Conservation (phyloP, 2,329 filamentous ascomycete genomes). For the Botryotinia narcissicola region DNA sequence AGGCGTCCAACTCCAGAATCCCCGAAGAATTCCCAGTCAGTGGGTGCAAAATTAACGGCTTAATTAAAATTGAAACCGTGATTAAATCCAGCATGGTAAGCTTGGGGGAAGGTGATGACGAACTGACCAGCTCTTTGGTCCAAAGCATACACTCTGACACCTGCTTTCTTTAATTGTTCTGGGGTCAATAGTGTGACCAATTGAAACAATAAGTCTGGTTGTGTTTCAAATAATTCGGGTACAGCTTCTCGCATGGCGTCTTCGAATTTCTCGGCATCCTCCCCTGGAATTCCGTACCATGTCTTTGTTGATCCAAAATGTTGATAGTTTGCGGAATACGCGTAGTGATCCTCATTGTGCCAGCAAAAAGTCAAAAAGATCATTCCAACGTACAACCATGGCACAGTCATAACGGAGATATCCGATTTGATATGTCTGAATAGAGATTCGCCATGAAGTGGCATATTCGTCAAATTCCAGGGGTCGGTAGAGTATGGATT, state of each 20-base stretch:
- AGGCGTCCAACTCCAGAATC: constrained; percentile 81
- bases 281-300: constrained; percentile 96
- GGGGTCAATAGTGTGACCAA: constrained; percentile 94
- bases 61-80: constrained; percentile 99
- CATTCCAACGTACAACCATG: constrained; percentile 99
- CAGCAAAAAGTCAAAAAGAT: constrained; percentile 99
- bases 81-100: constrained; percentile 97
- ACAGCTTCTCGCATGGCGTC: constrained; percentile 92
- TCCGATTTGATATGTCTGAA: constrained; percentile 98
- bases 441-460: constrained; percentile 84
- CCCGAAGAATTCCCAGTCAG: constrained; percentile 92
- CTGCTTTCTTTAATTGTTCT: constrained; percentile 87
- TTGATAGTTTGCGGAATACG: constrained; percentile 97
- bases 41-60: constrained; percentile 94
- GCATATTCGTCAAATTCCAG: constrained; percentile 94
- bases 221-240: constrained; percentile 93
- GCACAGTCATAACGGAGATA: constrained; percentile 98
- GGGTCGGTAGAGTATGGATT: constrained; percentile 85
- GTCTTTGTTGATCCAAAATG: constrained; percentile 98
- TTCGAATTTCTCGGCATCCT: constrained; percentile 93
- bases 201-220: constrained; percentile 94
- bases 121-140: constrained; percentile 95
- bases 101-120: constrained; percentile 93
- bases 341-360: constrained; percentile 98
- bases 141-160: constrained; percentile 89